A percentile compares a stretch with the other conserved stretches of the same genome.
phyloP scores from a whole-genome alignment of 345 rosid genomes.

The Citrus maxima region DNA sequence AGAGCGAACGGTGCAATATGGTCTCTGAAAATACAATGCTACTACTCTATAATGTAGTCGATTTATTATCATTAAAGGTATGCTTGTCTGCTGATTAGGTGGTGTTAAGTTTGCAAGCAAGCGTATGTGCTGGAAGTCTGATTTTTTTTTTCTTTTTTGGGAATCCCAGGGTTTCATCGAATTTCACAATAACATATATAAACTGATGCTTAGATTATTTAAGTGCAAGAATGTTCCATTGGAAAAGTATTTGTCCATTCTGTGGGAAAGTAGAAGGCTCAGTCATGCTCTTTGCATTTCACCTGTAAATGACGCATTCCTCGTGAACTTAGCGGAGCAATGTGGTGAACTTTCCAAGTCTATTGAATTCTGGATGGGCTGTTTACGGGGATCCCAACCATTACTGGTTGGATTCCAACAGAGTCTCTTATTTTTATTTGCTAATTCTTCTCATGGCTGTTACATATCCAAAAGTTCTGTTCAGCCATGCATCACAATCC shows the following conservation, averaged over 20 bases:
- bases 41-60: slow-evolving; percentile 57
- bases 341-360: slow-evolving; percentile 45
- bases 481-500: slow-evolving; percentile 35
- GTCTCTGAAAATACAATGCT: slow-evolving; percentile 40
- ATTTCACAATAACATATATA: slow-evolving; percentile 43
- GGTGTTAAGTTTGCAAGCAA: slow-evolving; percentile 1
- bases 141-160: slow-evolving; percentile 16
- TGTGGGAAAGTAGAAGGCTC: slow-evolving; percentile 85
- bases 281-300: slow-evolving; percentile 82
- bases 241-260: slow-evolving; percentile 53
- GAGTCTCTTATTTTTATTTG: slow-evolving; percentile 39
- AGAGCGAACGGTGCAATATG: slow-evolving; percentile 29
- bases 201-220: slow-evolving; percentile 51
- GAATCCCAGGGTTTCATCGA: slow-evolving; percentile 54
- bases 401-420: slow-evolving; percentile 61
- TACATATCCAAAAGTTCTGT: slow-evolving; percentile 22
- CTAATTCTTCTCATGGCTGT: slow-evolving; percentile 22
- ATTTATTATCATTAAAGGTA: slow-evolving; percentile 82
- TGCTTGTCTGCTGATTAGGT: slow-evolving; percentile 11
- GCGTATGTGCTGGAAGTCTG: background rate
- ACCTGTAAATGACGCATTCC: slow-evolving; percentile 61
- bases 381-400: slow-evolving; percentile 62
- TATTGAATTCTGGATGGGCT: slow-evolving; percentile 60
- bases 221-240: slow-evolving; percentile 45
- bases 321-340: slow-evolving; percentile 39